phyloP scores from a whole-genome alignment of 805 yeast species.

The Blastobotrys muscicola region DNA sequence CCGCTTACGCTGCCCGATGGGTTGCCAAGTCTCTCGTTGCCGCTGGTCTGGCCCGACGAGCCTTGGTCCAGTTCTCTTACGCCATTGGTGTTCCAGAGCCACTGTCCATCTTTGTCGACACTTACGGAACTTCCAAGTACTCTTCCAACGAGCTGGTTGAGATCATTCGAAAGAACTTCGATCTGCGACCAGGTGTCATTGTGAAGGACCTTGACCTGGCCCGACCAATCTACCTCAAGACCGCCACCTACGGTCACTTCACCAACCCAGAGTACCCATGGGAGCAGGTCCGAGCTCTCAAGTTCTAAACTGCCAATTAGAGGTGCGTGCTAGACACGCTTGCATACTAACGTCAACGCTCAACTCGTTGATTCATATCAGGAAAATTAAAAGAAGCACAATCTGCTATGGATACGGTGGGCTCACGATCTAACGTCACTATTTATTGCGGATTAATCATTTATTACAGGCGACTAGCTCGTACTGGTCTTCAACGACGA shows the following conservation, averaged over 20 bases:
- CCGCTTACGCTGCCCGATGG: conserved; percentile 99
- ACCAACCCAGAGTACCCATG: conserved; percentile 98
- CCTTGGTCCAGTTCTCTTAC: conserved; percentile 95
- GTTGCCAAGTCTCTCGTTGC: conserved; percentile 95
- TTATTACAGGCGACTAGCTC: too few relatives aligned
- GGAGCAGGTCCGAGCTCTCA: conserved; percentile 77
- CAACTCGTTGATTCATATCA: conserved; percentile 17
- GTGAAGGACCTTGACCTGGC: conserved; percentile 96
- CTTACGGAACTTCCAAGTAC: conserved; percentile 94
- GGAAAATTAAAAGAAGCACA: not conserved
- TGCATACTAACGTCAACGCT: conserved; percentile 12
- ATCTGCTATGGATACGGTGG: not conserved
- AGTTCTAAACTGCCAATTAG: conserved; percentile 22
- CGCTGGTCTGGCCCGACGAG: conserved; percentile 95
- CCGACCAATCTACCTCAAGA: conserved; percentile 97
- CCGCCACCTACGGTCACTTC: conserved; percentile 99
- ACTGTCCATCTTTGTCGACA: conserved; percentile 91
- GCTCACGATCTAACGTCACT: not conserved
- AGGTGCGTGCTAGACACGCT: not conserved
- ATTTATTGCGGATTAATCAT: too few relatives aligned
- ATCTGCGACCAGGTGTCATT: conserved; percentile 98
- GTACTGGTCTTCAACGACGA: too few relatives aligned
- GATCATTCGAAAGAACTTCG: conserved; percentile 89
- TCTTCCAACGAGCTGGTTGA: conserved; percentile 82
- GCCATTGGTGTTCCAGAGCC: conserved; percentile 99